phyloP scores from a whole-genome alignment of 2,329 filamentous ascomycete genomes.

The Zasmidium citrigriseum region DNA sequence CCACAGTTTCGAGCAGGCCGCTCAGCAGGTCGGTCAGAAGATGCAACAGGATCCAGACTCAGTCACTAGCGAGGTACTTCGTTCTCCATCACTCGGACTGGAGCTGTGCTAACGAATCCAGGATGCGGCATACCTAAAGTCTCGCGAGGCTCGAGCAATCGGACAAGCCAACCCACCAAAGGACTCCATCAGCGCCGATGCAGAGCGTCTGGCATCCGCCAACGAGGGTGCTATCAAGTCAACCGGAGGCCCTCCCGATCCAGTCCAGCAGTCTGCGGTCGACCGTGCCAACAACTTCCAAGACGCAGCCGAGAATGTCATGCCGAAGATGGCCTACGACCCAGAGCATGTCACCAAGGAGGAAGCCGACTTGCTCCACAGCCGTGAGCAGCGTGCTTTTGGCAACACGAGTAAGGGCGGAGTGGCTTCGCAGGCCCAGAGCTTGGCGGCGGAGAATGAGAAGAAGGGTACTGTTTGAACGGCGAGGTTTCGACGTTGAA shows the following conservation, averaged over 20 bases:
- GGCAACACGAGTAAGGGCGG: constrained; percentile 35
- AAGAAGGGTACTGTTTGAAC: constrained; percentile 13
- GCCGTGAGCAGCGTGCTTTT: constrained; percentile 36
- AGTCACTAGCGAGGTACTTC: constrained; percentile 34
- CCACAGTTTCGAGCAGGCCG: constrained; percentile 30
- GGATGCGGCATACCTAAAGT: constrained; percentile 44
- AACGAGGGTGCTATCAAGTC: constrained; percentile 27
- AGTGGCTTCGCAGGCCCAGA: constrained; percentile 36
- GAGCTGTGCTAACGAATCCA: constrained; percentile 9
- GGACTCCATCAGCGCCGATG: constrained; percentile 39
- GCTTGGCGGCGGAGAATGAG: constrained; percentile 33
- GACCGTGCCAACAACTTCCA: constrained; percentile 37
- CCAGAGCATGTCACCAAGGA: constrained; percentile 36
- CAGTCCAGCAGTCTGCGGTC: constrained; percentile 32
- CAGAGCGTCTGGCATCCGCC: constrained; percentile 42
- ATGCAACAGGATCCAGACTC: constrained; percentile 32
- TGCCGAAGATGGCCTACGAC: constrained; percentile 36
- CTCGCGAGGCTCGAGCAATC: constrained; percentile 40
- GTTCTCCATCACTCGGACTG: background rate
- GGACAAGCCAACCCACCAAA: constrained; percentile 29
- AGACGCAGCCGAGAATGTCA: constrained; percentile 31
- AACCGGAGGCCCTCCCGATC: constrained; percentile 14
- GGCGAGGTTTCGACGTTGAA: background rate
- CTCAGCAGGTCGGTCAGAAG: constrained; percentile 28
- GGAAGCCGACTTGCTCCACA: constrained; percentile 34